phyloP scores from a whole-genome alignment of 2,329 filamentous ascomycete species.

The Xenosphaeropsis pyriputrescens region DNA sequence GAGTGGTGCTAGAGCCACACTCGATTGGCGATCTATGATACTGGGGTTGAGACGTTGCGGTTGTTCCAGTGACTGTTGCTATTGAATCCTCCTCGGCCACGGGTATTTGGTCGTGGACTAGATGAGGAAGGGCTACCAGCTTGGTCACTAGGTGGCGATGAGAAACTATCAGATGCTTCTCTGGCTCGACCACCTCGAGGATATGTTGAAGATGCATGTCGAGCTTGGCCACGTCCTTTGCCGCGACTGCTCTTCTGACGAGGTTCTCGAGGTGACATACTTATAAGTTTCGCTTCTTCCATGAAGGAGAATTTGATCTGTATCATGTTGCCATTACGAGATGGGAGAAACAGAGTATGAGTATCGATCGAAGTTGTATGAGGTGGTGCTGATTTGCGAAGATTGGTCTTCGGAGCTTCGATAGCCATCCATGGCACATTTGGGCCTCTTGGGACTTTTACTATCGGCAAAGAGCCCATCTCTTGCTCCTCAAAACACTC shows the following conservation, averaged over 20 bases:
- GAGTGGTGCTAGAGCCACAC: too few species aligned
- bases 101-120: constrained; percentile 8
- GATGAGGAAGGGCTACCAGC: constrained; percentile 9
- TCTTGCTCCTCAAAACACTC: constrained; percentile 73
- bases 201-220: constrained; percentile 12
- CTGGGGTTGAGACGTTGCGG: constrained; percentile 9
- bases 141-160: constrained; percentile 10
- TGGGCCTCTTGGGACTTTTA: constrained; percentile 51
- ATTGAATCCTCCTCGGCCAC: constrained; percentile 11
- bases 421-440: constrained; percentile 47
- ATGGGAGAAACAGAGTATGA: constrained; percentile 22
- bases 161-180: constrained; percentile 12
- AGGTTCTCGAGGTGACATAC: constrained; percentile 18
- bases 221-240: constrained; percentile 11
- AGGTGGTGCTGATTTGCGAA: constrained; percentile 30
- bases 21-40: background rate
- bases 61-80: constrained; percentile 10
- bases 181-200: constrained; percentile 14
- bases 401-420: constrained; percentile 37
- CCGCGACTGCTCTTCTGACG: constrained; percentile 17
- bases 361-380: constrained; percentile 30
- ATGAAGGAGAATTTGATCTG: constrained; percentile 32
- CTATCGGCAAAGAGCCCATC: constrained; percentile 60
- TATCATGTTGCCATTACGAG: constrained; percentile 22
- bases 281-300: constrained; percentile 21